A percentile compares a stretch with the other conserved stretches of the same genome.
phyloP scores from a whole-genome alignment of 2,329 filamentous ascomycete genomes.

The Monosporascus cannonballus region DNA sequence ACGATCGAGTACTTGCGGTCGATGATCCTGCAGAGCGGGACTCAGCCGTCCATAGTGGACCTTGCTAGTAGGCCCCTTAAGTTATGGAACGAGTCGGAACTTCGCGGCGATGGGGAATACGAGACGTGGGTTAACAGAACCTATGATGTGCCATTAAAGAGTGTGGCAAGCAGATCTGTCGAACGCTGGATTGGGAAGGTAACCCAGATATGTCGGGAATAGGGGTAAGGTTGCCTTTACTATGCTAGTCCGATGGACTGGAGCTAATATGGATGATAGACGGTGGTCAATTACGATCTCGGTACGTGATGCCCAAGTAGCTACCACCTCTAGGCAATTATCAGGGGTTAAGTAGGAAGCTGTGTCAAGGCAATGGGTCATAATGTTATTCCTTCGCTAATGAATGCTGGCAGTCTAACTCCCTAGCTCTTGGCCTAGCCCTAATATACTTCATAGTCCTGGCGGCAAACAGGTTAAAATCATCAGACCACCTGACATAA shows the following conservation, averaged over 20 bases:
- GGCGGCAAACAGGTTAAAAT: conserved; percentile 2
- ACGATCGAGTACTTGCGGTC: neutral
- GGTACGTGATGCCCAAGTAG: neutral
- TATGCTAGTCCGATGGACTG: neutral
- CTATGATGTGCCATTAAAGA: neutral
- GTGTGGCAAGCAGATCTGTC: conserved; percentile 3
- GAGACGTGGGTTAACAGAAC: neutral
- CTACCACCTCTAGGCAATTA: too few relatives aligned
- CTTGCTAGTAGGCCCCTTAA: neutral
- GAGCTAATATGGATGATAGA: conserved; percentile 1
- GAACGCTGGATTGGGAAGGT: conserved; percentile 10
- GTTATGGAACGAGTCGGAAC: neutral
- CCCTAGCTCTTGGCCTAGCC: conserved; percentile 6
- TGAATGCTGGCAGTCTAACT: neutral
- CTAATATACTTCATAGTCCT: conserved; percentile 10
- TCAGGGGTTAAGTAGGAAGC: too few relatives aligned
- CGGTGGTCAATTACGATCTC: conserved; percentile 13
- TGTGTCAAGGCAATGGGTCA: too few relatives aligned
- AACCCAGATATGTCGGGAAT: conserved; percentile 15
- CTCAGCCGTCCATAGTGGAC: neutral
- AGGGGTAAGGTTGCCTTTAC: conserved; percentile 1
- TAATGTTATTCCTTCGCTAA: too few relatives aligned
- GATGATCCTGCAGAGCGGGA: neutral
- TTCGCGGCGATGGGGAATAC: neutral
- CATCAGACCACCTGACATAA: neutral